phyloP scores from a whole-genome alignment of 371 early-diverging fungal genomes.

The Mortierella sp. region DNA sequence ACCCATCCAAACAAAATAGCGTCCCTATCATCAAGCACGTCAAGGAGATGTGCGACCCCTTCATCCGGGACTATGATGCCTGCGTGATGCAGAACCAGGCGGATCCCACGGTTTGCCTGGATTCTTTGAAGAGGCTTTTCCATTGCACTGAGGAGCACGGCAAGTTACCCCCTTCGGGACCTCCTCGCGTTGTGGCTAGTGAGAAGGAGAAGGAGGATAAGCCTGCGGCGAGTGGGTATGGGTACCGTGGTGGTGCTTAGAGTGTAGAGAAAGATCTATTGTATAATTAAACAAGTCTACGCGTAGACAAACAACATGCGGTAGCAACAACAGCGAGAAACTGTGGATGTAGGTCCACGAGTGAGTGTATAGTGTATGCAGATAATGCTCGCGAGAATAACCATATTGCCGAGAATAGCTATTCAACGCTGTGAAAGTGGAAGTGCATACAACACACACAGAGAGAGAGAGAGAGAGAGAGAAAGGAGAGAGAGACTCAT shows the following conservation, averaged over 20 bases:
- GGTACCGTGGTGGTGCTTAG: conserved; percentile 47
- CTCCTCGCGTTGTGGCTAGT: conserved; percentile 31
- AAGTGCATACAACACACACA: too few relatives aligned
- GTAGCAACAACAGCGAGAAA: not conserved
- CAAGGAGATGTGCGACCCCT: conserved; percentile 77
- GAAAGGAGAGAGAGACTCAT: not conserved
- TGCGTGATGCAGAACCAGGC: conserved; percentile 76
- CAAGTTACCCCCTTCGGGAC: conserved; percentile 57
- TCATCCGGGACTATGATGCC: conserved; percentile 76
- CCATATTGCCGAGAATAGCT: too few relatives aligned
- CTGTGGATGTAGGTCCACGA: too few relatives aligned
- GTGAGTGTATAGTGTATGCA: too few relatives aligned
- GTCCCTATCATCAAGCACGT: conserved; percentile 80
- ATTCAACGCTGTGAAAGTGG: too few relatives aligned
- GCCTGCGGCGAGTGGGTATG: conserved; percentile 37
- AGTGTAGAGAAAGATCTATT: not conserved
- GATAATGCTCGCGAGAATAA: too few relatives aligned
- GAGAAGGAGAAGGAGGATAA: conserved; percentile 5
- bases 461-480: not conserved
- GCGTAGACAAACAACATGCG: not conserved
- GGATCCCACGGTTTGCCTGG: conserved; percentile 76
- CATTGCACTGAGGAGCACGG: conserved; percentile 73
- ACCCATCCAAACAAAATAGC: conserved; percentile 45
- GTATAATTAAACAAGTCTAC: not conserved
- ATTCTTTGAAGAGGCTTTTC: conserved; percentile 71